Evolutionary conservation across 225 moss, liverwort and hornwort species (phyloP).

Genomic region (Marchantia polymorpha): DNA sequence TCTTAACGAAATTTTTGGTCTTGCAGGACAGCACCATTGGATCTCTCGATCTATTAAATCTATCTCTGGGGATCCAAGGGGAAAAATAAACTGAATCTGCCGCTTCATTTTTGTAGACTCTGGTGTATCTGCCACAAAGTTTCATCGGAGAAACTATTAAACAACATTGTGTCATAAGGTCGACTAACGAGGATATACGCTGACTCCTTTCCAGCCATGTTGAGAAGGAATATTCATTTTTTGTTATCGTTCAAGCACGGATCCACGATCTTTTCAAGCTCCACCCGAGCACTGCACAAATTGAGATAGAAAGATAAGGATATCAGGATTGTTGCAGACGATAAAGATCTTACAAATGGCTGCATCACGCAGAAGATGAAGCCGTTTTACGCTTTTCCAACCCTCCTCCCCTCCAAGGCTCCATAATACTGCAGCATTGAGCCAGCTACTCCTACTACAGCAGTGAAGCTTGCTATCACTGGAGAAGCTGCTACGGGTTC

Average conservation of each 20-base stretch:
- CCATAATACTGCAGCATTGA: background rate
- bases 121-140: too few species aligned
- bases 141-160: too few species aligned
- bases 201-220: conserved; percentile 39
- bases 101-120: too few species aligned
- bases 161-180: conserved; percentile 39
- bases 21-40: too few species aligned
- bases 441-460: background rate
- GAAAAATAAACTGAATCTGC: too few species aligned
- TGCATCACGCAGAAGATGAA: conserved; percentile 55
- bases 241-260: conserved; percentile 48
- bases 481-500: background rate
- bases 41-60: too few species aligned
- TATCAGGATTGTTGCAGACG: conserved; percentile 59
- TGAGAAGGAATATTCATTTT: conserved; percentile 38
- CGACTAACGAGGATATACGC: conserved; percentile 60
- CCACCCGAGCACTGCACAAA: conserved; percentile 31
- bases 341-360: conserved; percentile 61
- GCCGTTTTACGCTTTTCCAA: conserved; percentile 60
- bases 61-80: too few species aligned
- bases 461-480: background rate
- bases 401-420: background rate
- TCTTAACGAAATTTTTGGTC: too few species aligned
- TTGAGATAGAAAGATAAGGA: conserved; percentile 65
- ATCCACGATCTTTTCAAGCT: conserved; percentile 64